A percentile compares a stretch with the other conserved stretches of the same genome.
These are phyloP conservation scores for Neobulgaria alba DNA, from an alignment of 2,329 filamentous ascomycete genomes.

Conservation along the genomic window DNA sequence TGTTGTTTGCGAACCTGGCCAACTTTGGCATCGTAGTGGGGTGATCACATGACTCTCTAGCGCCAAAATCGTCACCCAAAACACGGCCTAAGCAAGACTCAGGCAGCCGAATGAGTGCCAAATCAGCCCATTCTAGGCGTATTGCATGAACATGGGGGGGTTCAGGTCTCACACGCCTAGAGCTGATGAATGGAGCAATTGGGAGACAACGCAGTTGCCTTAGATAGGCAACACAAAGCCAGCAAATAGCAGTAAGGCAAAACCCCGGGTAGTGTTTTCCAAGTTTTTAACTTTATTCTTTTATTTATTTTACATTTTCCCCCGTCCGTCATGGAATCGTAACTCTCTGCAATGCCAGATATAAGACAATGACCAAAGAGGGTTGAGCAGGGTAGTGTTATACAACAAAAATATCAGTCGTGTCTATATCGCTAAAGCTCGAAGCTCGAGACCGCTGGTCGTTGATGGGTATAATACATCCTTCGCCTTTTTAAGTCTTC, in stretches of 20 bases:
- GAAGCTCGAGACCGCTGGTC: conserved; percentile 8
- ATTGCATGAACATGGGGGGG: no score
- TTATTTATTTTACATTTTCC: conserved; percentile 23
- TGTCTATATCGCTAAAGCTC: conserved; percentile 10
- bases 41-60: conserved; percentile 7
- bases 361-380: conserved; percentile 25
- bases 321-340: conserved; percentile 18
- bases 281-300: conserved; percentile 20
- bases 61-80: no score
- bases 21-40: no score
- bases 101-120: no score
- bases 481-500: conserved; percentile 13
- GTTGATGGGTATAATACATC: conserved; percentile 23
- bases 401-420: conserved; percentile 21
- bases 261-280: no score
- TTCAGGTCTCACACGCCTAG: no score
- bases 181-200: no score
- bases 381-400: conserved; percentile 26
- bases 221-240: no score
- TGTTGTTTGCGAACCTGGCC: conserved; percentile 2
- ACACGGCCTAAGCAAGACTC: no score
- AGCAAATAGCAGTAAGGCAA: no score
- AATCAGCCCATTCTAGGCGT: no score
- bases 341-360: conserved; percentile 24
- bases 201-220: no score